Percentiles rank a stretch among this genome's conserved stretches.
Conservation (phyloP, 495 filamentous ascomycete genomes). For the Bryoglossum gracile region DNA sequence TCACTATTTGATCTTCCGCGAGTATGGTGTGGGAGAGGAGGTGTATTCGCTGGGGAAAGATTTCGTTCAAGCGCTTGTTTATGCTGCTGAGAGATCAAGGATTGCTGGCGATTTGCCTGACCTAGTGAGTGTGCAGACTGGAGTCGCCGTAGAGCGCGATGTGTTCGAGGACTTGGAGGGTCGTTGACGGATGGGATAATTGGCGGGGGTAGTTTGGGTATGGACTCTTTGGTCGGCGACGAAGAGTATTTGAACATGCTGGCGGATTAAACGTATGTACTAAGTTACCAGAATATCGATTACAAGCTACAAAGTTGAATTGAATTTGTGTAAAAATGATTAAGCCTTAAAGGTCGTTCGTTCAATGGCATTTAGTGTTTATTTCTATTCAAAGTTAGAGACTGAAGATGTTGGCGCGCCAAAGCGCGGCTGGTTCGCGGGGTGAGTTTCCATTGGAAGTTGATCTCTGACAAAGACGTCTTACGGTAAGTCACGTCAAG, state of each 20-base stretch:
- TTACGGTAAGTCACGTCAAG: too few species aligned
- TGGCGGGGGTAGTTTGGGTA: slow-evolving; percentile 21
- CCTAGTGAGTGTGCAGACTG: slow-evolving; percentile 51
- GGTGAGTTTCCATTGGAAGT: too few species aligned
- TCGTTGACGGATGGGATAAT: slow-evolving; percentile 25
- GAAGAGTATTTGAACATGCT: too few species aligned
- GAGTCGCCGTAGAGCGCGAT: slow-evolving; percentile 45
- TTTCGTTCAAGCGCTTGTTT: slow-evolving; percentile 28
- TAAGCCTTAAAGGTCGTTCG: too few species aligned
- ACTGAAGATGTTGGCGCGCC: too few species aligned
- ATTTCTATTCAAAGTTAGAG: too few species aligned
- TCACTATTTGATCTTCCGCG: slow-evolving; percentile 68
- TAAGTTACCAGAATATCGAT: too few species aligned
- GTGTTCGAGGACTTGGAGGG: slow-evolving; percentile 38
- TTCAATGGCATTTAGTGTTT: too few species aligned
- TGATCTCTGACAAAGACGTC: too few species aligned
- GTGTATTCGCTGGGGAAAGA: slow-evolving; percentile 22
- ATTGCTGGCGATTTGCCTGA: slow-evolving; percentile 22
- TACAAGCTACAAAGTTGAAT: background rate
- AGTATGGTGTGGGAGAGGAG: slow-evolving; percentile 24
- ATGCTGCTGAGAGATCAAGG: slow-evolving; percentile 26
- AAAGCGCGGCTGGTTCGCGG: too few species aligned
- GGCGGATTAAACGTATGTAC: too few species aligned
- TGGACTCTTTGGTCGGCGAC: slow-evolving; percentile 22
- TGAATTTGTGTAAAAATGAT: too few species aligned